These are phyloP conservation scores for Fagopyrum esculentum DNA, from an alignment of 148 eudicot genomes.

Conservation along the genomic window DNA sequence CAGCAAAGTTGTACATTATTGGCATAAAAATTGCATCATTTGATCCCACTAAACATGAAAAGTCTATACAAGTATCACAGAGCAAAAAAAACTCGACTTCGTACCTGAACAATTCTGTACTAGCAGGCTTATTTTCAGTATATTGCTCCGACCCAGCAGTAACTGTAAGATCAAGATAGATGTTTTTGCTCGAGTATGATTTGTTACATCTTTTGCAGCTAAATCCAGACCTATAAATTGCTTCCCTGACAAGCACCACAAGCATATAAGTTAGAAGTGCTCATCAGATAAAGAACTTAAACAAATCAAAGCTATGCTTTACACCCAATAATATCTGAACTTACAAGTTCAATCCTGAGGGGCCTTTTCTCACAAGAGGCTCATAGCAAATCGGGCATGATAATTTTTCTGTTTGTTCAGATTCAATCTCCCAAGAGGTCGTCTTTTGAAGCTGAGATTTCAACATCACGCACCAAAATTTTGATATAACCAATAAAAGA, in stretches of 20 bases:
- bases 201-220: constrained; percentile 71
- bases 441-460: constrained; percentile 31
- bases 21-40: not conserved
- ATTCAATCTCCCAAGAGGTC: constrained; percentile 21
- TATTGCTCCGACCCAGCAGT: constrained; percentile 76
- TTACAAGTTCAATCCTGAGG: constrained; percentile 84
- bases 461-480: not conserved
- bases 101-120: constrained; percentile 86
- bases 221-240: constrained; percentile 91
- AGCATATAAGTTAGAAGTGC: constrained; percentile 19
- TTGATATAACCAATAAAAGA: no score
- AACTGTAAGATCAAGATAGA: constrained; percentile 86
- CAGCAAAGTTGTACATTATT: not conserved
- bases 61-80: not conserved
- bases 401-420: constrained; percentile 39
- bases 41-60: not conserved
- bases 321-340: constrained; percentile 14
- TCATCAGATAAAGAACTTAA: not conserved
- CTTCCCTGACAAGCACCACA: constrained; percentile 47
- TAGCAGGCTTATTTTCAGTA: constrained; percentile 52
- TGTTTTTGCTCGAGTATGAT: constrained; percentile 84
- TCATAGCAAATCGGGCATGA: constrained; percentile 87
- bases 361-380: constrained; percentile 73
- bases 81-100: not conserved
- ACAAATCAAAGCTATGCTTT: not conserved